Base-by-base conservation (phyloP, 2,329 filamentous ascomycete genomes). In the Sporothrix protearum region DNA sequence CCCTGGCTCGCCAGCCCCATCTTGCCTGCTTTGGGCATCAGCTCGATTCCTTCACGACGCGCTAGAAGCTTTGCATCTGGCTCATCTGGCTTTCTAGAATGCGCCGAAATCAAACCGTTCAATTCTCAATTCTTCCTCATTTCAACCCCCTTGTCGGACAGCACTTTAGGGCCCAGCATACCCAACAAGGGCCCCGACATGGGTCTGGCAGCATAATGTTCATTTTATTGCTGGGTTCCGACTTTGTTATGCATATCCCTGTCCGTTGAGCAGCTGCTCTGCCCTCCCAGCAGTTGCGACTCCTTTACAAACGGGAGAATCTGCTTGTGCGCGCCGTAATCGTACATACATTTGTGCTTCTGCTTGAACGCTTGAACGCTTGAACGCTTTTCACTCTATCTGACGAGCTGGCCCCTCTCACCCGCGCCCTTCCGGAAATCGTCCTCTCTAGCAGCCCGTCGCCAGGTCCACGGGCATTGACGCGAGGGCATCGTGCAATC, bases 201-300 rank as follows among this genome's bases (percentile, higher is more conserved):
- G 57, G 72, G 63, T 12, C 70, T 30, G 73, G 75, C 75, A 80
- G 83, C 83, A 84, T 85, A 83, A 83, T 77, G 78, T 77, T 77
- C 76, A 77, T 80, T 83, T 83, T 84, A 82, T 84, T 84, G 77
- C 82, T 79, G 80, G 80, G 81, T 81, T 79, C 76, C 78, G 77
- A 81, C 80, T 81, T 77, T 76, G 82, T 85, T 80, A 84, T 84
- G 83, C 83, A 78, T 76, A 78, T 80, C 77, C 79, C 75, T 76
- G 76, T 73, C 67, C n/a, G 45, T 55, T 57, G 47, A 30, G 51
- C 51, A 64, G 47, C 55, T 68, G 75, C 75, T 75, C 75, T 75
- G 73, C 74, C 71, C 64, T 68, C 45, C 69, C 49, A 69, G 63
- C 64, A 53, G 22, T 42, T 47, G 36, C 59, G 36, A 45, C 36